phyloP scores from a whole-genome alignment of 352 stramenopile genomes.

The Pythium utonaiense region DNA sequence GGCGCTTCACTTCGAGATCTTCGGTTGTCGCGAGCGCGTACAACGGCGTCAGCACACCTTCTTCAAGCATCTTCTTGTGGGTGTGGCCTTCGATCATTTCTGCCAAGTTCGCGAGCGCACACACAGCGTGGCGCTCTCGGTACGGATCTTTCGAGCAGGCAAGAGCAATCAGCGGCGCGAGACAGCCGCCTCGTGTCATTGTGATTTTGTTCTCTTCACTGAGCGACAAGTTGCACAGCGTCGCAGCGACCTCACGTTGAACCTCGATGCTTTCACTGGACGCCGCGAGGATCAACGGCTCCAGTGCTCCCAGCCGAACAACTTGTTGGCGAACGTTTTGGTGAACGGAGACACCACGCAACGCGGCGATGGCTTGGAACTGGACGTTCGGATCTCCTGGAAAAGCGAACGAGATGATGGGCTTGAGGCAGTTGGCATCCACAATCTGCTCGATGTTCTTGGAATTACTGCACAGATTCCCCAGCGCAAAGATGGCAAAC shows the following conservation, averaged over 20 bases:
- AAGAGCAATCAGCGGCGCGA: constrained; percentile 90
- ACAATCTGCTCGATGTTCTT: constrained; percentile 90
- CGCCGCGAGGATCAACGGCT: constrained; percentile 92
- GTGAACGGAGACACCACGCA: constrained; percentile 92
- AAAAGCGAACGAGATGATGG: constrained; percentile 94
- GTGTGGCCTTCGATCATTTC: constrained; percentile 95
- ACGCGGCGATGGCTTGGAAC: constrained; percentile 94
- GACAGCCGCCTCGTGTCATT: constrained; percentile 91
- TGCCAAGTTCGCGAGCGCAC: constrained; percentile 93
- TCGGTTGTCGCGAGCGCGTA: constrained; percentile 74
- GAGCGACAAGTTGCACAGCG: constrained; percentile 93
- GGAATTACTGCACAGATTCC: constrained; percentile 93
- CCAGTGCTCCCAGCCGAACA: constrained; percentile 89
- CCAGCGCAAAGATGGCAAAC: constrained; percentile 93
- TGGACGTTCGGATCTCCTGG: constrained; percentile 93
- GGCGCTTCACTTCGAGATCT: constrained; percentile 88
- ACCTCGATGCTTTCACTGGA: constrained; percentile 91
- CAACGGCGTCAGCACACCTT: constrained; percentile 87
- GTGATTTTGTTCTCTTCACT: constrained; percentile 96
- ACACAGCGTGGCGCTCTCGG: constrained; percentile 91
- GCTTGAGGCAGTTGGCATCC: constrained; percentile 84
- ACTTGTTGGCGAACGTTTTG: constrained; percentile 87
- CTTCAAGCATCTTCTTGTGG: constrained; percentile 94
- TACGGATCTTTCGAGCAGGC: constrained; percentile 84
- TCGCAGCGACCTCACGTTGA: constrained; percentile 94